phyloP scores from a whole-genome alignment of 1,284 basidiomycete species.

The Puccinia hordei region DNA sequence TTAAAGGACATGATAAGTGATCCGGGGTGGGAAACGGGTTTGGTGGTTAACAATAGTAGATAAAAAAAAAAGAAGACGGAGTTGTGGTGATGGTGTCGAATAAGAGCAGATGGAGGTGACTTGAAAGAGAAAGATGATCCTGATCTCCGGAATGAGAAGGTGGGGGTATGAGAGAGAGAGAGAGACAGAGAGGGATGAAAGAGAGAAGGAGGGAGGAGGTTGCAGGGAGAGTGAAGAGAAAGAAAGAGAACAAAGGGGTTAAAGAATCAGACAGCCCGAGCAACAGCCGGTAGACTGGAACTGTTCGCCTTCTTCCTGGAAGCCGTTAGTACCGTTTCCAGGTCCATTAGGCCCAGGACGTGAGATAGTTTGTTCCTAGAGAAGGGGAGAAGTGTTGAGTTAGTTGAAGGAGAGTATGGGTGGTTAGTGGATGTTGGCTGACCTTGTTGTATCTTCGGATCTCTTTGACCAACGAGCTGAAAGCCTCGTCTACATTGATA shows the following conservation, averaged over 20 bases:
- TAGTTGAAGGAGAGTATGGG: background rate
- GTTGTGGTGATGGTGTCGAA: too few relatives aligned
- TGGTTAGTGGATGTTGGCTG: slow-evolving; percentile 51
- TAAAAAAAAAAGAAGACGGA: too few relatives aligned
- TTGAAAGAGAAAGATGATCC: too few relatives aligned
- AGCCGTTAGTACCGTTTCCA: slow-evolving; percentile 44
- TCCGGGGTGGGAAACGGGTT: too few relatives aligned
- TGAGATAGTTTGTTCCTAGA: slow-evolving; percentile 56
- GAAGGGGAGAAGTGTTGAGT: background rate
- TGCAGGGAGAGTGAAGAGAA: background rate
- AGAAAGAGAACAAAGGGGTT: background rate
- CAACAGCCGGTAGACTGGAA: slow-evolving; percentile 39
- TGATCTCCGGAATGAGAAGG: too few relatives aligned
- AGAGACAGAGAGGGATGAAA: background rate
- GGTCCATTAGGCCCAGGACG: slow-evolving; percentile 57
- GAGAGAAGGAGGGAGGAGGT: background rate
- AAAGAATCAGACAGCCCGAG: slow-evolving; percentile 38
- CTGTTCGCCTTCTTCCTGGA: slow-evolving; percentile 45
- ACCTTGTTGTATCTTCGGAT: slow-evolving; percentile 96
- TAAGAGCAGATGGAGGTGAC: too few relatives aligned
- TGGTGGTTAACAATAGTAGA: too few relatives aligned
- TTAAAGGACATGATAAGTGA: background rate
- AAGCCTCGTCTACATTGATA: slow-evolving; percentile 99
- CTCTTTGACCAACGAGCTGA: slow-evolving; percentile 90
- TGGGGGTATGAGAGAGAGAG: background rate